These are phyloP conservation scores for Metarhizium anisopliae DNA, from an alignment of 2,329 filamentous ascomycete genomes.

Conservation along the genomic window DNA sequence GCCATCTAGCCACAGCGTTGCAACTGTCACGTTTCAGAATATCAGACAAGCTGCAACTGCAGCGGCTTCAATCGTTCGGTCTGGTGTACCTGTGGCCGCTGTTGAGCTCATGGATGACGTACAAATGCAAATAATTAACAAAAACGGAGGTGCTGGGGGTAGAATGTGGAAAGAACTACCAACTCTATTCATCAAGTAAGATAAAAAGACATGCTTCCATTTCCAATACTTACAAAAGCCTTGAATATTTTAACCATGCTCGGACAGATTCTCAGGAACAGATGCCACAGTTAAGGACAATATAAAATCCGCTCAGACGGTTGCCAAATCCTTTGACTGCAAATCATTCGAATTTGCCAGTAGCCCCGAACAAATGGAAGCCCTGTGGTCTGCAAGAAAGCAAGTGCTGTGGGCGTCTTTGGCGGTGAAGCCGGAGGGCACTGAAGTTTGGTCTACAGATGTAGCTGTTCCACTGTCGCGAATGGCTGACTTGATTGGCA, in stretches of 20 bases:
- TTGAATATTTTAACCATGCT: background rate
- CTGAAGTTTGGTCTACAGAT: conserved; percentile 70
- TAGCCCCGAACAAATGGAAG: conserved; percentile 53
- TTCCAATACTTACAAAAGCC: too few species aligned
- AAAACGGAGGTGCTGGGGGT: conserved; percentile 46
- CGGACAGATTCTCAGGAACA: conserved; percentile 51
- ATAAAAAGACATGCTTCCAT: too few species aligned
- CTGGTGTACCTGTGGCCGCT: conserved; percentile 57
- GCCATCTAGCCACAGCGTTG: conserved; percentile 55
- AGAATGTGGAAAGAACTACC: conserved; percentile 58
- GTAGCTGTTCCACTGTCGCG: conserved; percentile 68
- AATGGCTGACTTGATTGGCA: conserved; percentile 58
- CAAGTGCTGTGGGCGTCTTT: conserved; percentile 66
- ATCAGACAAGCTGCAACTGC: conserved; percentile 54
- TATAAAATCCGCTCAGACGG: conserved; percentile 44
- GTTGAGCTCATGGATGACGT: conserved; percentile 56
- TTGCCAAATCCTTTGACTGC: conserved; percentile 42
- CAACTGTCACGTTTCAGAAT: conserved; percentile 50
- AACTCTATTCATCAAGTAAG: conserved; percentile 62
- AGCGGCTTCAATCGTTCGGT: conserved; percentile 54
- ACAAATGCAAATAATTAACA: conserved; percentile 61
- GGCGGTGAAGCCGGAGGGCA: conserved; percentile 49
- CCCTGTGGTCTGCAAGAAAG: conserved; percentile 69
- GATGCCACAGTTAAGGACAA: conserved; percentile 50
- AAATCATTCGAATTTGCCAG: conserved; percentile 60